Percentiles rank a stretch among this genome's conserved stretches.
Conservation (phyloP, 139 green algal species). For the Chlorella sorokiniana region DNA sequence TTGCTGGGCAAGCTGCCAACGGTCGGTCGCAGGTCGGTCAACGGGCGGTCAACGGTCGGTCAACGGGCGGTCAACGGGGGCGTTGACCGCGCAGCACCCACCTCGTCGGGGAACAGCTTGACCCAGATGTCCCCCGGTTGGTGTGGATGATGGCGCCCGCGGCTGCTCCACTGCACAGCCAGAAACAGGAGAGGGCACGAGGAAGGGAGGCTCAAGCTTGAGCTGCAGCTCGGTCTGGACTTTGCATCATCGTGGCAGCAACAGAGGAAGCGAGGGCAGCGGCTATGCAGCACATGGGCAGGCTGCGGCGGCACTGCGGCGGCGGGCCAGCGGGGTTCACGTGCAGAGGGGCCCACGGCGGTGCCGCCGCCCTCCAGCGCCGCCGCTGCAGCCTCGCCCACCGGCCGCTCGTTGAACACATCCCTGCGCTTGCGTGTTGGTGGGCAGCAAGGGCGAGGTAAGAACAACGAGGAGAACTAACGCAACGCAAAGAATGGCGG, state of each 20-base stretch:
- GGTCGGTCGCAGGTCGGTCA: neutral
- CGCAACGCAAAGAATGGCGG: no score
- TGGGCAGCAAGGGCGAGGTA: no score
- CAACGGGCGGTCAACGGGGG: neutral
- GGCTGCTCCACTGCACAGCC: slow-evolving; percentile 58
- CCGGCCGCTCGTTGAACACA: slow-evolving; percentile 93
- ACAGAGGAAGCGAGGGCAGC: no score
- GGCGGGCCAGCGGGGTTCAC: neutral
- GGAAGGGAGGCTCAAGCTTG: no score
- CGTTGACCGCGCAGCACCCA: neutral
- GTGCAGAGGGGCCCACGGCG: neutral
- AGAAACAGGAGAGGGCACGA: neutral
- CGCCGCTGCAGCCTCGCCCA: slow-evolving; percentile 45
- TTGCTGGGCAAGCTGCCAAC: neutral
- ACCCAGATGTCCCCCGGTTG: slow-evolving; percentile 88
- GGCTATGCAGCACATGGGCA: neutral
- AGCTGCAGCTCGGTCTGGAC: no score
- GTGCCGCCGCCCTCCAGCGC: neutral
- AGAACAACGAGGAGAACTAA: no score
- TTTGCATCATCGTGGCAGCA: no score
- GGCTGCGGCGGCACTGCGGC: neutral
- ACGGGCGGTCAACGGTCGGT: neutral
- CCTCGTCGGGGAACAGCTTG: slow-evolving; percentile 91
- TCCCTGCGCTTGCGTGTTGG: no score
- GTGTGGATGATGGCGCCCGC: slow-evolving; percentile 87